Evolutionary conservation across 805 yeast genomes (phyloP), one percentile per base, ranked within the genome.

Genomic region (Clavispora santaluciae): DNA sequence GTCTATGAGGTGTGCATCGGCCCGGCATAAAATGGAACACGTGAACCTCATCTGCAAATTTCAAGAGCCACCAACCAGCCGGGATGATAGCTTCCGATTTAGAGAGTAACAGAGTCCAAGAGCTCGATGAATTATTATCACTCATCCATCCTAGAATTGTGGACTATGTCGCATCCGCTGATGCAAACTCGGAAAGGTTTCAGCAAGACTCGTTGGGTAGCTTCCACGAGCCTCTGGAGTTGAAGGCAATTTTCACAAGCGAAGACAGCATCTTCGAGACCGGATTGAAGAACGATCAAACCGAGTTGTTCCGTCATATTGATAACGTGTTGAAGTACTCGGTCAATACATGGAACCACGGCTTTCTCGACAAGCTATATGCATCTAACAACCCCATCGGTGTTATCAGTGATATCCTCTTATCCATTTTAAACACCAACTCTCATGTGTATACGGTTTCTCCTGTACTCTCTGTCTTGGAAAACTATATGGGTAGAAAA

Each of bases 301-400:
- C 59, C 4, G 61, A 66, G 22, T 68, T 86, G 5, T 56, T 76
- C 29, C 55, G 54, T 2, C 65, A 74, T 3, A 72, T 83, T 39
- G 81, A 83, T 44, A 58, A 69, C 33, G 75, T 86, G 1, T 63
- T 86, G 46, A 62, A 75, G 36, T 75, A 81, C 52, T 83, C 91
- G 0, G 87, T 84, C 30, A 85, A 81, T 39, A 87, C 95, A 0
- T 87, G 95, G 95, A 84, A 83, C 56, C 83, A 86, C 0, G 95
- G 95, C 1, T 86, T 86, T 54, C 62, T 86, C 65, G 95, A 87
- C 57, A 86, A 86, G 59, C 66, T 86, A 41, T 86, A 86, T 51
- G 95, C 95, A 0, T 77, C 86, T n/a, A 86, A 86, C 21, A 86
- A 86, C 55, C 90, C 95, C 1, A 81, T 86, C 22, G 95, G 95